Evolutionary conservation across 169 alveolate genomes (phyloP), one percentile per base, ranked within the genome.

Genomic region (Toxoplasma gondii): DNA sequence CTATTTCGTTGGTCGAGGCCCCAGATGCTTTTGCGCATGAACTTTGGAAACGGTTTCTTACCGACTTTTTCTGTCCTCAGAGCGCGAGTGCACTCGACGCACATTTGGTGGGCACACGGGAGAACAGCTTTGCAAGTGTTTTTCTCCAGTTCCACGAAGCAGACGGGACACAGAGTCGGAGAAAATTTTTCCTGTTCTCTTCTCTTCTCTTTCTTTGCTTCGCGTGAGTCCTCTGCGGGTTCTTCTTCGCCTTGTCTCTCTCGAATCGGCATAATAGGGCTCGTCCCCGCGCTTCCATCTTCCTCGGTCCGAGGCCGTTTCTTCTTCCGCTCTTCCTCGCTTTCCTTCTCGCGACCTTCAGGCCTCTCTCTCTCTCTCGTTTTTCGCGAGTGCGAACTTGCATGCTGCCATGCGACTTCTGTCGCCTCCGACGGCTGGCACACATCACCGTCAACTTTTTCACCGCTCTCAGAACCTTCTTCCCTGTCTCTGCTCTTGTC

Each of bases 41-140:
- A 39, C 41, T 39, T 39, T 39, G 58, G 22, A 49, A 49, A 12
- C 58, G 58, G 58, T 45, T 12, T 16, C 69, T 43, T 9, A 44
- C 90, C 54, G 69, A 39, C 69, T 82, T n/a, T 82, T n/a, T 82
- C 90, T 10, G 90, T 36, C 74, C 67, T 88, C 84, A 92, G 87
- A 49, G 87, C 44, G 64, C 84, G 78, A 69, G 58, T 29, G 88
- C 95, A 93, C 41, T 41, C 44, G 41, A 88, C 34, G 49, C 95
- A 93, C 34, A 86, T 36, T 39, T 88, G 91, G 64, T 93, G 95
- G 36, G 93, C 95, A 67, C 95, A 93, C 38, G 95, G 95, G 31
- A 86, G 93, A 70, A 93, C 93, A 41, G 78, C 94, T 82, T 36
- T 84, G 84, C 69, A 88, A 31, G 81, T 74, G 49, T 53, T 44